These are phyloP conservation scores for Xylaria sp. DNA, from an alignment of 2,329 filamentous ascomycete genomes.

Conservation along the genomic window DNA sequence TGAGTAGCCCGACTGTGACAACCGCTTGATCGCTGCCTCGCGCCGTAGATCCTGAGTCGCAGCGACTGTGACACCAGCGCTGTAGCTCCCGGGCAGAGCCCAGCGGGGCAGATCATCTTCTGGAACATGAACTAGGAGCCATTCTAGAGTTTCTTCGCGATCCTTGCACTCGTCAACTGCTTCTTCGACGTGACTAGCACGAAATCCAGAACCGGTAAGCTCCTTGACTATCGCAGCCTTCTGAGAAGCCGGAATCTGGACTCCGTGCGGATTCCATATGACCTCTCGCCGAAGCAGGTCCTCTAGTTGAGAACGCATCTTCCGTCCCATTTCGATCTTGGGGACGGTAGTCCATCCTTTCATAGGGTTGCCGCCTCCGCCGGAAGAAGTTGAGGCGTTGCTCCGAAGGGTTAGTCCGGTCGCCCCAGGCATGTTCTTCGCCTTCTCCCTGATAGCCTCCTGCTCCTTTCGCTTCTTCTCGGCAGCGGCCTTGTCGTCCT, in stretches of 20 bases:
- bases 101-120: conserved; percentile 94
- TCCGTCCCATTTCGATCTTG: conserved; percentile 89
- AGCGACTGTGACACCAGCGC: conserved; percentile 84
- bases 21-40: conserved; percentile 80
- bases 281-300: conserved; percentile 75
- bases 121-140: conserved; percentile 94
- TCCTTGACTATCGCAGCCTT: conserved; percentile 69
- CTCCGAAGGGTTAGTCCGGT: conserved; percentile 58
- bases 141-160: conserved; percentile 89
- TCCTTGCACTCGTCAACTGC: conserved; percentile 87
- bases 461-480: conserved; percentile 80
- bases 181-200: conserved; percentile 86
- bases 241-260: conserved; percentile 63
- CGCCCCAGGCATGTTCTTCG: conserved; percentile 63
- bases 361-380: conserved; percentile 51
- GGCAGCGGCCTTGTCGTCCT: conserved; percentile 73
- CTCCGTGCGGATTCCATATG: conserved; percentile 82
- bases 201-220: conserved; percentile 78
- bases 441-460: conserved; percentile 69
- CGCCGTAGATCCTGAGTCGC: conserved; percentile 73
- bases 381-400: conserved; percentile 41
- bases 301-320: conserved; percentile 79
- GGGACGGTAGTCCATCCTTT: conserved; percentile 83
- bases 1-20: conserved; percentile 83
- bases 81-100: conserved; percentile 90